phyloP scores from a whole-genome alignment of 768 basidiomycete species.

The Boletus huronensis region DNA sequence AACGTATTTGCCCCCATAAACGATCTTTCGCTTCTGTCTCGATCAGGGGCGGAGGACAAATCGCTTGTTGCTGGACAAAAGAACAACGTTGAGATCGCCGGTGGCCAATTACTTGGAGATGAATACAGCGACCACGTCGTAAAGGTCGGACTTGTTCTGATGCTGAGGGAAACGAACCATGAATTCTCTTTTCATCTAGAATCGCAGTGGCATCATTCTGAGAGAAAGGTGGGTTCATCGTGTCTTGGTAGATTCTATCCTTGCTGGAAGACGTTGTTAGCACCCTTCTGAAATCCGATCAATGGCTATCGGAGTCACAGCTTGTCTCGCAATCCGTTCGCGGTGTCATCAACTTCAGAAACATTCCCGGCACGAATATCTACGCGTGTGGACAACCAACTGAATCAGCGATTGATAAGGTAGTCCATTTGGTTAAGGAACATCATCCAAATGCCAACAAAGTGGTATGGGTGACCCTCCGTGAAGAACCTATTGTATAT shows the following conservation, averaged over 20 bases:
- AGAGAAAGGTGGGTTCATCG: slow-evolving; percentile 65
- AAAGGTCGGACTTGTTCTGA: slow-evolving; percentile 47
- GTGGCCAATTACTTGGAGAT: slow-evolving; percentile 86
- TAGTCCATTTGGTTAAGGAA: slow-evolving; percentile 60
- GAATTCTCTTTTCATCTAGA: slow-evolving; percentile 40
- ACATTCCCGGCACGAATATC: slow-evolving; percentile 72
- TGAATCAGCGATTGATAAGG: slow-evolving; percentile 75
- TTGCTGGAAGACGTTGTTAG: slow-evolving; percentile 34
- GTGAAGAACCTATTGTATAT: slow-evolving; percentile 90
- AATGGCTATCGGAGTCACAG: slow-evolving; percentile 77
- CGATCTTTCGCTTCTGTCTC: slow-evolving; percentile 81
- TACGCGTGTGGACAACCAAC: slow-evolving; percentile 95
- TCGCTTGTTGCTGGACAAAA: slow-evolving; percentile 63
- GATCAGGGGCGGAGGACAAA: slow-evolving; percentile 54
- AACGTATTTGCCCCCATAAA: slow-evolving; percentile 91
- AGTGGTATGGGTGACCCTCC: slow-evolving; percentile 88
- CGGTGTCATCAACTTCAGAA: slow-evolving; percentile 94
- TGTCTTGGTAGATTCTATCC: slow-evolving; percentile 2
- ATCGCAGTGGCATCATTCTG: slow-evolving; percentile 91
- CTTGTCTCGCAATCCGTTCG: slow-evolving; percentile 67
- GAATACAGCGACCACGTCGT: slow-evolving; percentile 96
- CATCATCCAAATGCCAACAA: slow-evolving; percentile 57
- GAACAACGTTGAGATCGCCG: slow-evolving; percentile 70
- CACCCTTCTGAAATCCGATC: slow-evolving; percentile 88
- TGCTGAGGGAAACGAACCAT: not conserved